Base-by-base conservation (phyloP, 2,329 filamentous ascomycete genomes). In the Botrytis paeoniae region DNA sequence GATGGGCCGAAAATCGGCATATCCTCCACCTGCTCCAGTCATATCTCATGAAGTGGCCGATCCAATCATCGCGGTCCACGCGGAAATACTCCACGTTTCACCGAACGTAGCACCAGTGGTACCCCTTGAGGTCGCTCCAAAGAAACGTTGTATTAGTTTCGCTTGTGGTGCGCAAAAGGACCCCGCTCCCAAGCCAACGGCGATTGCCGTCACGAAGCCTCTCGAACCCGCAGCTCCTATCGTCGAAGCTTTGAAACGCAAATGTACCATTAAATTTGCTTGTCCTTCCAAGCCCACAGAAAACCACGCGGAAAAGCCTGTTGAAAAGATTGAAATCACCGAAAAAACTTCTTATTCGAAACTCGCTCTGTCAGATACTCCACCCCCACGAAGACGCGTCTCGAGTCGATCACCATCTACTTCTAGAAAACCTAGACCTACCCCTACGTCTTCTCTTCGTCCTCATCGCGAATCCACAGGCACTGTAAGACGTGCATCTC, bases 131-230 rank as follows among this genome's bases (percentile, higher is more conserved):
- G 88, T 86, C 18, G 83, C 91, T 69, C 91, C 90, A 66, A 92
- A 93, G 79, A 97, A 95, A 84, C 89, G 95, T 74, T 95, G 93
- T 82, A 98, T 98, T 77, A 95, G 92, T 74, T 98, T 98, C 81
- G 94, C 94, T 48, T 98, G 95, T 81, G 79, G 77, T 73, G 91
- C 88, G 51, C 88, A 88, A 54, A 93, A 91, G 80, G 75, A 73
- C 37, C 83, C 85, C 63, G 79, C 83, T 16, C 79, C 81, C 76
- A 83, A 82, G 74, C 80, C 82, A 39, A 79, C 82, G 37, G 76
- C 78, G 70, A 78, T 79, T n/a, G 79, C 82, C 75, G 74, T 80
- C 25, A 43, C 62, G 37, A 75, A 78, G 78, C 88, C 60, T 37
- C 39, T 57, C 7, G 48, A 72, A 39, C 25, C 37, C 14, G 45